phyloP scores from a whole-genome alignment of 768 basidiomycete genomes.

The Pulveroboletus sp. region DNA sequence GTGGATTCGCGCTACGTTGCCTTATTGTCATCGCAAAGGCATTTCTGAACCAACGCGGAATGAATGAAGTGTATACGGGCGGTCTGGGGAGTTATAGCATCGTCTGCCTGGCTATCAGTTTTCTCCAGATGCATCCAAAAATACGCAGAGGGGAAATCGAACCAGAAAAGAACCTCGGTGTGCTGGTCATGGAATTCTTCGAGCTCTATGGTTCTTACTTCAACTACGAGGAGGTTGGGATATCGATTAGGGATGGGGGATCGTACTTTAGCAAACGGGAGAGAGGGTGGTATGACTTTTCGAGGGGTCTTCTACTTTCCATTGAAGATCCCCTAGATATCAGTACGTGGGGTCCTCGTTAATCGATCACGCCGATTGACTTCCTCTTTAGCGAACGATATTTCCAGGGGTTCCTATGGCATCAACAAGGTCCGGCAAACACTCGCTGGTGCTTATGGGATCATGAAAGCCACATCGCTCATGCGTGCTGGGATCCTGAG shows the following conservation, averaged over 20 bases:
- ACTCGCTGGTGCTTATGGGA: slow-evolving; percentile 76
- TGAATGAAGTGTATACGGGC: slow-evolving; percentile 99
- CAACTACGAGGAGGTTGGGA: slow-evolving; percentile 88
- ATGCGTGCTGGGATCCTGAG: slow-evolving; percentile 59
- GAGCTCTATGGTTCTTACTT: slow-evolving; percentile 92
- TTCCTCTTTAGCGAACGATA: slow-evolving; percentile 74
- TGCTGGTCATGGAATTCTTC: slow-evolving; percentile 96
- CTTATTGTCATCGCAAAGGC: slow-evolving; percentile 89
- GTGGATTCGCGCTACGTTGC: slow-evolving; percentile 68
- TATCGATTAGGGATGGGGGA: slow-evolving; percentile 85
- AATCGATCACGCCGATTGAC: not conserved
- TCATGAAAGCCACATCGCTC: slow-evolving; percentile 75
- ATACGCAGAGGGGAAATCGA: slow-evolving; percentile 86
- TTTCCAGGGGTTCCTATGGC: slow-evolving; percentile 84
- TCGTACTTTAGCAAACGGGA: slow-evolving; percentile 82
- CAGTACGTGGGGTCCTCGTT: slow-evolving; percentile 50
- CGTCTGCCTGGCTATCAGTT: slow-evolving; percentile 89
- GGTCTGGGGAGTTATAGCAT: slow-evolving; percentile 94
- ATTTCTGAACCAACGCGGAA: slow-evolving; percentile 82
- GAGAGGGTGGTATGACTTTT: slow-evolving; percentile 76
- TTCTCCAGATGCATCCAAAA: slow-evolving; percentile 97
- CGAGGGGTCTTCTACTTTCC: slow-evolving; percentile 58
- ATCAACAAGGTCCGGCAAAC: slow-evolving; percentile 80
- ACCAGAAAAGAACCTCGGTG: slow-evolving; percentile 83
- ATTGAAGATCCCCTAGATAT: slow-evolving; percentile 94